phyloP scores from a whole-genome alignment of 768 basidiomycete genomes.

The Calocybe gangraenosa region DNA sequence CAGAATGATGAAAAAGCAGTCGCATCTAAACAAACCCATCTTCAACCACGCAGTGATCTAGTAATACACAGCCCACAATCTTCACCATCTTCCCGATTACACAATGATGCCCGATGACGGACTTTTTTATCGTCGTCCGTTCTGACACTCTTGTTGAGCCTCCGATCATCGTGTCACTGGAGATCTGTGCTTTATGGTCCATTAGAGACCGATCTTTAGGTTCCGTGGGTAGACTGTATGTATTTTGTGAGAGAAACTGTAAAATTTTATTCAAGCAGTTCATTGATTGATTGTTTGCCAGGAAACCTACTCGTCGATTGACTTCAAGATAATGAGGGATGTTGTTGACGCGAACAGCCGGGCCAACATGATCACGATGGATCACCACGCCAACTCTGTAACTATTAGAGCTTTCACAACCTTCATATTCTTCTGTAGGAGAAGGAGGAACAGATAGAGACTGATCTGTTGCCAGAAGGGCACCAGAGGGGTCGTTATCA shows the following conservation, averaged over 20 bases:
- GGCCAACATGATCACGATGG: constrained; percentile 48
- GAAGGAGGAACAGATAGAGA: constrained; percentile 42
- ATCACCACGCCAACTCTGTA: constrained; percentile 64
- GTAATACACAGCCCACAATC: constrained; percentile 74
- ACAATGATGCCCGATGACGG: constrained; percentile 79
- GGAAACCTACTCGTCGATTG: constrained; percentile 64
- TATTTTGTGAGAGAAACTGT: constrained; percentile 49
- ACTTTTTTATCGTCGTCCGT: constrained; percentile 74
- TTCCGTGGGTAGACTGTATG: constrained; percentile 54
- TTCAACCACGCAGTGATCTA: constrained; percentile 86
- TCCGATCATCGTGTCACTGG: constrained; percentile 76
- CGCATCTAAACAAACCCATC: constrained; percentile 61
- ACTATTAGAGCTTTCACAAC: constrained; percentile 32
- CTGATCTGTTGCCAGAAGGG: constrained; percentile 23
- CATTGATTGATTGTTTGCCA: not conserved
- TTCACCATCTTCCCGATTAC: constrained; percentile 81
- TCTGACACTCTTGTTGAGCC: constrained; percentile 82
- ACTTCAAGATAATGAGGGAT: constrained; percentile 73
- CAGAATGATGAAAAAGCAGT: no score
- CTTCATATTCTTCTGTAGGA: constrained; percentile 35
- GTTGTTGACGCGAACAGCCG: constrained; percentile 72
- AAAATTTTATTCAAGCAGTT: not conserved
- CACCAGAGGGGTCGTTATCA: constrained; percentile 9
- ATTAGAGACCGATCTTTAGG: constrained; percentile 65
- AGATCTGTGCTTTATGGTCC: constrained; percentile 80